A percentile compares a stretch with the other conserved stretches of the same genome.
Evolutionary conservation across 2,329 filamentous ascomycete species (phyloP).

Genomic region (Ilyonectria sp.): DNA sequence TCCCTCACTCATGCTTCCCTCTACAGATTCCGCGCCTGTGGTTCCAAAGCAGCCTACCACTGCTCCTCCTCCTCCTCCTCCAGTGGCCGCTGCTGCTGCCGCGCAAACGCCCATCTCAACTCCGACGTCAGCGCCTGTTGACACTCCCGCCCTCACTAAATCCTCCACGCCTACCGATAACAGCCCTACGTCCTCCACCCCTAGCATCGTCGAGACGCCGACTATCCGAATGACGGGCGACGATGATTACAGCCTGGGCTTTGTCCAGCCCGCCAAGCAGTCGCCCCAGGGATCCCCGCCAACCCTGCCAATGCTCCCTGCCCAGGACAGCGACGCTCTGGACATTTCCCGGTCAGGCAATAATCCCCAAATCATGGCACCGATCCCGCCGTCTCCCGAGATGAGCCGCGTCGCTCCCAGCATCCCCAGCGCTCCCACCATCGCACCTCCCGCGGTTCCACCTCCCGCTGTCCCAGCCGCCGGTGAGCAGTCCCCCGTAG

Average conservation of each 20-base stretch:
- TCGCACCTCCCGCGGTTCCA: conserved; percentile 21
- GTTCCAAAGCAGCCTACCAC: conserved; percentile 41
- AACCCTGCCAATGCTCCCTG: conserved; percentile 31
- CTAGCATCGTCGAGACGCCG: conserved; percentile 42
- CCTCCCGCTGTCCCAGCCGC: conserved; percentile 24
- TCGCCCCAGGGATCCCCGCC: conserved; percentile 34
- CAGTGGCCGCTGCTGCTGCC: conserved; percentile 33
- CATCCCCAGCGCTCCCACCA: conserved; percentile 26
- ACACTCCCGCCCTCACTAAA: conserved; percentile 43
- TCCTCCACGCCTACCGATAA: conserved; percentile 47
- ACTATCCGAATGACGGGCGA: conserved; percentile 40
- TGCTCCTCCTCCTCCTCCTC: conserved; percentile 41
- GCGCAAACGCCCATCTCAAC: conserved; percentile 32
- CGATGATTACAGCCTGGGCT: conserved; percentile 37
- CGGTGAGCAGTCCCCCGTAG: conserved; percentile 12
- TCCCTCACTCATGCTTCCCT: conserved; percentile 56
- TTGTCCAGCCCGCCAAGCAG: conserved; percentile 29
- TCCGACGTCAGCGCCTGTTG: conserved; percentile 30
- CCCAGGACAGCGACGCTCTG: conserved; percentile 35
- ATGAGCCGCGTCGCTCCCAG: conserved; percentile 42
- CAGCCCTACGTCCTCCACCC: conserved; percentile 42
- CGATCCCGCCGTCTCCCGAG: conserved; percentile 51
- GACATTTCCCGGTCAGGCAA: conserved; percentile 39
- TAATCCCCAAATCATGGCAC: conserved; percentile 49
- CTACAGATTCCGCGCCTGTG: conserved; percentile 48